Evolutionary conservation across 108 stramenopile genomes (phyloP).

Genomic region (Aureococcus anophagefferens): DNA sequence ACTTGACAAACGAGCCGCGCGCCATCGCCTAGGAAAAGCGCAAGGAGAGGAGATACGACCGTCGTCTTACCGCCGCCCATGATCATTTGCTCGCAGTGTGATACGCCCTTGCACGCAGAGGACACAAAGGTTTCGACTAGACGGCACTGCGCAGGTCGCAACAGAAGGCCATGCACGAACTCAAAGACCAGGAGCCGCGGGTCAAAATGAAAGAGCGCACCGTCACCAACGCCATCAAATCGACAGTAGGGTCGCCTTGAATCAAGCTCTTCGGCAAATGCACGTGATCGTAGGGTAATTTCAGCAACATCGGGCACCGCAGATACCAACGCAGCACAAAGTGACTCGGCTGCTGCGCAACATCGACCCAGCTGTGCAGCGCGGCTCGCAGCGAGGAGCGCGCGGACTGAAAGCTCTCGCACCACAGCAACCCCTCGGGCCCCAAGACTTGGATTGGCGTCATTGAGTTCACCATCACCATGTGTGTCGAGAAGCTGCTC

Average conservation of each 20-base stretch:
- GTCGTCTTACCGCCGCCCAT: conserved; percentile 99
- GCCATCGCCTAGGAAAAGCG: conserved; percentile 93
- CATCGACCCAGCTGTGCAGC: conserved; percentile 19
- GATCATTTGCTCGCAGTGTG: conserved; percentile 98
- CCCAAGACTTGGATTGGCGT: no score
- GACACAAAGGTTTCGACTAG: conserved; percentile 85
- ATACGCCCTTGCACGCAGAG: conserved; percentile 51
- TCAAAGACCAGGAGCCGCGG: conserved; percentile 93
- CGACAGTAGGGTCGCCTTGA: background rate
- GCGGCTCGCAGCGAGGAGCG: no score
- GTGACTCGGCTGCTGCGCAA: conserved; percentile 70
- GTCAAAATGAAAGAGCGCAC: conserved; percentile 61
- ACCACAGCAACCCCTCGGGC: no score
- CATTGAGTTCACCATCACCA: no score
- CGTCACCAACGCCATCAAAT: background rate
- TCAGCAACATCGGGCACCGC: conserved; percentile 41
- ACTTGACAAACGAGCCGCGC: conserved; percentile 89
- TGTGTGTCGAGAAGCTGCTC: conserved; percentile 50
- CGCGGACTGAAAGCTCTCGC: no score
- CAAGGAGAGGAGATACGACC: conserved; percentile 93
- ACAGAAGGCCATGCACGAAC: conserved; percentile 85
- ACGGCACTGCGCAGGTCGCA: conserved; percentile 89
- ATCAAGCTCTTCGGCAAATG: background rate
- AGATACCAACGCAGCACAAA: conserved; percentile 73
- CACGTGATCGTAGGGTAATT: background rate